phyloP scores from a whole-genome alignment of 768 basidiomycete species.

The Calocybe gangraenosa region DNA sequence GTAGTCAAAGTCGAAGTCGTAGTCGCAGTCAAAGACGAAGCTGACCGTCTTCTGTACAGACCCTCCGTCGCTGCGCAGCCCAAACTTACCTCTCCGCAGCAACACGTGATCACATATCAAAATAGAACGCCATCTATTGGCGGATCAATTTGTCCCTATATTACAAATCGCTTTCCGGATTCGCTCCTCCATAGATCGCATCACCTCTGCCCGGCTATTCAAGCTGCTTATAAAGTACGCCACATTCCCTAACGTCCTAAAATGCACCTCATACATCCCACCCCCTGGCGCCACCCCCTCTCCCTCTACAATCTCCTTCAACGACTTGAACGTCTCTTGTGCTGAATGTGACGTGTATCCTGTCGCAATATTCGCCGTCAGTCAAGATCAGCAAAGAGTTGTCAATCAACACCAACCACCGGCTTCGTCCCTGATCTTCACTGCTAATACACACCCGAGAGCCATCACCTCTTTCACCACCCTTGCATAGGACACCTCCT shows the following conservation, averaged over 20 bases:
- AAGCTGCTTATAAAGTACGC: conserved; percentile 92
- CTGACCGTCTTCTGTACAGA: too few species aligned
- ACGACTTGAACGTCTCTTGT: conserved; percentile 48
- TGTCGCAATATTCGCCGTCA: too few species aligned
- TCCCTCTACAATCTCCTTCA: conserved; percentile 30
- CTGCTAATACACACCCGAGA: conserved; percentile 78
- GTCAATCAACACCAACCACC: conserved; percentile 39
- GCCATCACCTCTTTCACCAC: conserved; percentile 78
- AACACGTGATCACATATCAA: too few species aligned
- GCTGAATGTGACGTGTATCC: conserved; percentile 65
- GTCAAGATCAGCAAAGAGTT: not conserved
- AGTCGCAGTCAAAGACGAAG: too few species aligned
- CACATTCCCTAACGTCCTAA: conserved; percentile 83
- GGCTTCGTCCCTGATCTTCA: conserved; percentile 60
- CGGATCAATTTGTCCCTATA: not conserved
- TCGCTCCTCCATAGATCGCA: conserved; percentile 59
- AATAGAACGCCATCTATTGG: not conserved
- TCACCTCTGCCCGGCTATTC: conserved; percentile 54
- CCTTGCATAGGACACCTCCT: conserved; percentile 50
- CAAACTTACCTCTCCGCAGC: too few species aligned
- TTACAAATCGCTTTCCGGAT: conserved; percentile 39
- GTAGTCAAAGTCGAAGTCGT: too few species aligned
- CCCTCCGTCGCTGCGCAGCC: too few species aligned
- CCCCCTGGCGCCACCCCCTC: conserved; percentile 36
- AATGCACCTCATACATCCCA: conserved; percentile 69